Conservation (phyloP, 1,284 basidiomycete species). For the Austropuccinia psidii region DNA sequence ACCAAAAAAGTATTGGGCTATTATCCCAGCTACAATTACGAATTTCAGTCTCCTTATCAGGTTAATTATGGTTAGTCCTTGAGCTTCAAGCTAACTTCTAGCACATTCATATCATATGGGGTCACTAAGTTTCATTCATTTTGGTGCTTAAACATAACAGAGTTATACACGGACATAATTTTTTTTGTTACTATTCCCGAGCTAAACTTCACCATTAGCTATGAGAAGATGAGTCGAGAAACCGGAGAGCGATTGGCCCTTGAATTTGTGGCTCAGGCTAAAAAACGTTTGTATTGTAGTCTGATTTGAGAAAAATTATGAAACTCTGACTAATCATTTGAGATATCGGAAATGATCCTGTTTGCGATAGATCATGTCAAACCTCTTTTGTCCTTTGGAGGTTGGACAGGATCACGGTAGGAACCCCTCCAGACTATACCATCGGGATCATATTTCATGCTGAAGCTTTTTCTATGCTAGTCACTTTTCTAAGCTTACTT, state of each 20-base stretch:
- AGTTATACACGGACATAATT: conserved; percentile 7
- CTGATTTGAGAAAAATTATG: too few species aligned
- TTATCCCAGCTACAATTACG: conserved; percentile 21
- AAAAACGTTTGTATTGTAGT: neutral
- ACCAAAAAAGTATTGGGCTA: conserved; percentile 25
- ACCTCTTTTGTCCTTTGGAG: conserved; percentile 12
- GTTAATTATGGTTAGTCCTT: conserved; percentile 20
- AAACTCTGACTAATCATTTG: neutral
- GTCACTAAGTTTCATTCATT: too few species aligned
- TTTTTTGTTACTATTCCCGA: conserved; percentile 33
- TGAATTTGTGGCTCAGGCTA: conserved; percentile 17
- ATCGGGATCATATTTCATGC: neutral
- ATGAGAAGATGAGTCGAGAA: too few species aligned
- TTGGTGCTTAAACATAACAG: too few species aligned
- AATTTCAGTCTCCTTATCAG: conserved; percentile 14
- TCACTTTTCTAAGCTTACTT: conserved; percentile 1
- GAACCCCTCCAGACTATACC: neutral
- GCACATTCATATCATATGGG: neutral
- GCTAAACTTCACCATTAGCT: neutral
- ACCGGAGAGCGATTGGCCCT: neutral
- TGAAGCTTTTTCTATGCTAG: neutral
- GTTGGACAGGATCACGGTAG: conserved; percentile 28
- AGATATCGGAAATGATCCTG: neutral
- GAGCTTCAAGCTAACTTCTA: neutral
- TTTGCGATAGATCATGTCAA: conserved; percentile 6